phyloP scores from a whole-genome alignment of 139 green algal species.

The Mesostigma viride region DNA sequence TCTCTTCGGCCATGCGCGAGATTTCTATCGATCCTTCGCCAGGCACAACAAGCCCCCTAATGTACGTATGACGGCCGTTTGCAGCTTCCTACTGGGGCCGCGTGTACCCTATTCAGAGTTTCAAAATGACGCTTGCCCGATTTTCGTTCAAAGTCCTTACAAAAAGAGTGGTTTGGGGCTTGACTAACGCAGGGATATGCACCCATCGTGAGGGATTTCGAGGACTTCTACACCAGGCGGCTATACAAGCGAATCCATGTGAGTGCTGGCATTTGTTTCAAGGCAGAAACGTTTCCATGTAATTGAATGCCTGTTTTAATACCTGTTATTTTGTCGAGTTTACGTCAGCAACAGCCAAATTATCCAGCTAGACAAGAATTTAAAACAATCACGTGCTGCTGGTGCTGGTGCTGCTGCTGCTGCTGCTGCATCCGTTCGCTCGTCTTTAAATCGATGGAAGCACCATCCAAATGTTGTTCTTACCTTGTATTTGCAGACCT shows the following conservation, averaged over 20 bases:
- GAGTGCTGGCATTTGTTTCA: neutral
- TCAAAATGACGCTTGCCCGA: neutral
- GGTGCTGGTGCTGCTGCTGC: too few relatives aligned
- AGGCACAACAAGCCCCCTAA: slow-evolving; percentile 20
- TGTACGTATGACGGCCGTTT: neutral
- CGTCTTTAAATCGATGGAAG: too few relatives aligned
- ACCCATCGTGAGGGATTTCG: slow-evolving; percentile 65
- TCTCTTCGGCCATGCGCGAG: slow-evolving; percentile 64
- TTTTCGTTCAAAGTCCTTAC: too few relatives aligned
- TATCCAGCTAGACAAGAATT: too few relatives aligned
- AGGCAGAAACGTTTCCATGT: neutral
- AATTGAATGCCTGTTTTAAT: too few relatives aligned
- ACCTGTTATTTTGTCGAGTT: too few relatives aligned
- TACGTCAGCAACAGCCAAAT: too few relatives aligned
- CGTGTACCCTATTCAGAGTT: neutral
- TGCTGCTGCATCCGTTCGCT: too few relatives aligned
- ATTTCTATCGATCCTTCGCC: slow-evolving; percentile 45
- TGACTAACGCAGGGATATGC: slow-evolving; percentile 59
- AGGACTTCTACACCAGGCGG: slow-evolving; percentile 91
- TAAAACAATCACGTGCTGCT: too few relatives aligned
- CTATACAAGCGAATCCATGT: slow-evolving; percentile 82
- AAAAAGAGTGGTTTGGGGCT: too few relatives aligned
- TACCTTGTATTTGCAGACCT: too few relatives aligned
- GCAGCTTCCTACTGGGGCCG: neutral
- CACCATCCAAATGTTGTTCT: too few relatives aligned